These are phyloP conservation scores for Beauveria sp. DNA, from an alignment of 2,329 filamentous ascomycete genomes.

Conservation along the genomic window DNA sequence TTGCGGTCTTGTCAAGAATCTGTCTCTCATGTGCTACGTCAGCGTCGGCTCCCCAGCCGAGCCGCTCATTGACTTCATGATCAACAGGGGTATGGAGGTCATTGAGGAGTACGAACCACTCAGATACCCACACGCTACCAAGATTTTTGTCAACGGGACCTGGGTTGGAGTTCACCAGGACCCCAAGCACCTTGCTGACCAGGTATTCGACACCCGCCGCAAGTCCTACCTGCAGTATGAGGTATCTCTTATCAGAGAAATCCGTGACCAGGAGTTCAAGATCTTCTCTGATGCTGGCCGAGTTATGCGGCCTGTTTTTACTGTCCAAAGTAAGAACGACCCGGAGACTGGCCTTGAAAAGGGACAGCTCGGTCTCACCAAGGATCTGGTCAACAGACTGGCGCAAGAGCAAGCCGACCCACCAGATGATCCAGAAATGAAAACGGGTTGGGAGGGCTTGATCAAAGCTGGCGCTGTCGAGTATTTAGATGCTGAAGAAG, in stretches of 20 bases:
- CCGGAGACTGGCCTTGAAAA: constrained; percentile 49
- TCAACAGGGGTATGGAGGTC: constrained; percentile 89
- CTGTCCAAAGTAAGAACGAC: constrained; percentile 82
- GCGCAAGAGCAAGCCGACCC: constrained; percentile 67
- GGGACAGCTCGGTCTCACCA: constrained; percentile 73
- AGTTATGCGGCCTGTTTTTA: constrained; percentile 88
- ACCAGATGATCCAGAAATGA: constrained; percentile 49
- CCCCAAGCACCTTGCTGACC: constrained; percentile 73
- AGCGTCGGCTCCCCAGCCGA: constrained; percentile 89
- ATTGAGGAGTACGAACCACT: constrained; percentile 89
- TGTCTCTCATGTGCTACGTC: constrained; percentile 97
- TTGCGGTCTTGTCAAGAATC: constrained; percentile 95
- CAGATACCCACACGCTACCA: constrained; percentile 84
- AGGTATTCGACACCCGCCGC: constrained; percentile 69
- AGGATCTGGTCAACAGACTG: constrained; percentile 66
- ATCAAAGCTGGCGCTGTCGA: constrained; percentile 82
- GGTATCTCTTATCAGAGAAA: constrained; percentile 90
- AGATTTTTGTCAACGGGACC: constrained; percentile 95
- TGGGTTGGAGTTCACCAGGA: constrained; percentile 96
- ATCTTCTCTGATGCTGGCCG: constrained; percentile 96
- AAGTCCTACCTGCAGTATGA: constrained; percentile 82
- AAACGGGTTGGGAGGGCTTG: constrained; percentile 83
- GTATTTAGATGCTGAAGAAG: constrained; percentile 95
- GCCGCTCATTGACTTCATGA: constrained; percentile 92
- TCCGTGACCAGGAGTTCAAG: constrained; percentile 95